Base-by-base conservation (phyloP, 176 grass and related monocot genomes). In the Musa acuminata region DNA sequence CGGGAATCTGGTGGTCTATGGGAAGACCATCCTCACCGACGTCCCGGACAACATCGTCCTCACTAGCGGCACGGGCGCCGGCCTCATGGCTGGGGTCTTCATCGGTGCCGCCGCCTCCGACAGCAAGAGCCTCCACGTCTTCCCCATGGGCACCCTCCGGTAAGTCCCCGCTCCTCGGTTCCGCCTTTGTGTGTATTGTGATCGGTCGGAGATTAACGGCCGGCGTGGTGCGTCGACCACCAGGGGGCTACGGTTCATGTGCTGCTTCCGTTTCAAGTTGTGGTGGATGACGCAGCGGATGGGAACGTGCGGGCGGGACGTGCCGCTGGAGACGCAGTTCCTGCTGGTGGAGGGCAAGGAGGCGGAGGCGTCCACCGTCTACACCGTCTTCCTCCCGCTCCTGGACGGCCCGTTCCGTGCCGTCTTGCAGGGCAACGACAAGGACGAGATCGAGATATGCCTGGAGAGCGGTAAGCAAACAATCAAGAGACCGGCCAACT, bases 251-350 rank as follows among this genome's bases (percentile, higher is more conserved):
- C 85, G 84, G 9, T 96, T 96, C 83, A 77, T 92, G 78, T 92
- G 81, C 73, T 75, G 82, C 67, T 92, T 92, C 78, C 80, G 83
- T 60, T 92, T 92, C 83, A 92, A 92, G 79, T 78, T 92, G 1
- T 92, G 89, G 89, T 92, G 89, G 89, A 92, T 92, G 83, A 85
- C 89, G 60, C 89, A 92, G 81, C 24, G 75, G 74, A 92, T 92
- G 89, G 83, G 89, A 62, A 76, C 6, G 62, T 51, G 64, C 65
- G 89, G 93, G 13, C 78, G 89, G 58, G 89, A 92, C 53, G 75
- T 96, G 48, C 93, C 87, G 26, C 83, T 92, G 12, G 92, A 96
- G 80, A 96, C 92, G 9, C 92, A 96, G 80, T 96, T 96, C 83
- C 83, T 96, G 85, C 58, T 96, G 82, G n/a, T 96, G 23, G 89